Base-by-base conservation (phyloP, 2,329 filamentous ascomycete species). In the Phaeosphaeria sp. region DNA sequence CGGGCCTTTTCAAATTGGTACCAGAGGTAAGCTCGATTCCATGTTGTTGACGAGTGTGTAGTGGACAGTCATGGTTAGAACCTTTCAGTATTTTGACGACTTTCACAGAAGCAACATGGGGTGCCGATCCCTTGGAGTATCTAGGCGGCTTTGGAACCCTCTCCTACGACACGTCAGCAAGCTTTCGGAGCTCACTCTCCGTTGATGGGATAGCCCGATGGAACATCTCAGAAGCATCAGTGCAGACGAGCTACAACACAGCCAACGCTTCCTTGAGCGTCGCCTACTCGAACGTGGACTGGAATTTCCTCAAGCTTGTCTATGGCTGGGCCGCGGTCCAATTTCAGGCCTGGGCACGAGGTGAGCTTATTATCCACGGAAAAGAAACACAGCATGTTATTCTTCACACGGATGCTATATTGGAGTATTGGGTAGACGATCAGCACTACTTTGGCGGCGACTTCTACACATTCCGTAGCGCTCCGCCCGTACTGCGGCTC, bases 241-340 rank as follows among this genome's bases (percentile, higher is more conserved):
- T 68, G 2, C 60, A 62, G 11, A 66, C 58, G 25, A 64, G 59
- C 36, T 62, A 69, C 23, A 49, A 65, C 22, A 67, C 70, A 21
- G 71, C 74, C 20, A 78, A 75, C 61, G 76, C 75, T 17, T 73
- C 75, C 0, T 61, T 87, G 42, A 75, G 69, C 50, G 67, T 87
- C 23, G 67, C 68, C 22, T 86, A 85, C 64, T 75, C 79, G 9
- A 72, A 82, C 7, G 74, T 85, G n/a, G 79, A 87, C 58, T 87
- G 84, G 84, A 64, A 73, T 17, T 82, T 81, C 48, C 72, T 86
- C 43, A 82, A 83, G 60, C 72, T 77, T 13, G 73, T 86, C 13
- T 87, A 87, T 67, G 85, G 85, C 46, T 88, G 85, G 85, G 77
- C 84, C 48, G 83, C 83, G 18, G 72, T 84, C 13, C 85, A 87